Conservation (phyloP, 192 early-diverging fungal species). For the Phlyctochytrium planicorne region DNA sequence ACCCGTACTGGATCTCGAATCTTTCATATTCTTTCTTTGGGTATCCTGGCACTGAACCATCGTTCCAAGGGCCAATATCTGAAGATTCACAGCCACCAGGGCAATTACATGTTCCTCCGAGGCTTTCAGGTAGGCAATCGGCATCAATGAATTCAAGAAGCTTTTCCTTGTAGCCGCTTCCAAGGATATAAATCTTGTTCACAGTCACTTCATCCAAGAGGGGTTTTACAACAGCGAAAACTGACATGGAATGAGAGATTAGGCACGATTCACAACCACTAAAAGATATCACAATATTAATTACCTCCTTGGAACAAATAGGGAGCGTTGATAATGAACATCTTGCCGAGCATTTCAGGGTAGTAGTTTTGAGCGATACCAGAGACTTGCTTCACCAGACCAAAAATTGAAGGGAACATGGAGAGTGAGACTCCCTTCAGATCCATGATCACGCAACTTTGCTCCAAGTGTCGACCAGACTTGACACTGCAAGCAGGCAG, state of each 20-base stretch:
- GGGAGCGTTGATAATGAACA: conserved; percentile 93
- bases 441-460: conserved; percentile 88
- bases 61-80: conserved; percentile 58
- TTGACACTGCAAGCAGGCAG: conserved; percentile 76
- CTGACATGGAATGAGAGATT: conserved; percentile 42
- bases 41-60: conserved; percentile 49
- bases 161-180: conserved; percentile 38
- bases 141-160: conserved; percentile 48
- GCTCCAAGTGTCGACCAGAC: conserved; percentile 66
- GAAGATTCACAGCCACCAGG: conserved; percentile 45
- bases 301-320: conserved; percentile 67
- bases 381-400: conserved; percentile 70
- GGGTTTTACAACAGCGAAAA: conserved; percentile 48
- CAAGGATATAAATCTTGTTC: conserved; percentile 52
- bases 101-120: conserved; percentile 48
- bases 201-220: conserved; percentile 55
- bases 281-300: conserved; percentile 4
- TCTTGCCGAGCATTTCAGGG: conserved; percentile 88
- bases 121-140: conserved; percentile 35
- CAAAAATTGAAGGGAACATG: conserved; percentile 68
- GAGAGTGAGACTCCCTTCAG: conserved; percentile 80
- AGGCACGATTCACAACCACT: background rate
- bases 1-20: conserved; percentile 14
- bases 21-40: conserved; percentile 44
- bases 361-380: conserved; percentile 91